phyloP scores from a whole-genome alignment of 768 basidiomycete genomes.

The Dioszegia crocea region DNA sequence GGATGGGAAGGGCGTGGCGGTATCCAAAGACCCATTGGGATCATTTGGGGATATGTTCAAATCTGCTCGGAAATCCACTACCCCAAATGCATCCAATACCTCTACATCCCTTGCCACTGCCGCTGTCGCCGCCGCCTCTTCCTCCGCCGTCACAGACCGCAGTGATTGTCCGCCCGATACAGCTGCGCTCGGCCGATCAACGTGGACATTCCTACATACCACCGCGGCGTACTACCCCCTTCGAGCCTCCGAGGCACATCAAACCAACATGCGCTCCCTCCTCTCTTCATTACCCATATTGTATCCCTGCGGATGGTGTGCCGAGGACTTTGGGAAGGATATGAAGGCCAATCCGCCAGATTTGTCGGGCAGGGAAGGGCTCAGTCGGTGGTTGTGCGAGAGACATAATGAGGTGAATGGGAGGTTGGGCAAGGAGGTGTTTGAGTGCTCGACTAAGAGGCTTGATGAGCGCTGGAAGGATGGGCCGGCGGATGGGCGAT shows the following conservation, averaged over 20 bases:
- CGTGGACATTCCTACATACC: conserved; percentile 95
- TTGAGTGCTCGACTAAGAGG: conserved; percentile 65
- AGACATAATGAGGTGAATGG: conserved; percentile 89
- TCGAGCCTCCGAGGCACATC: conserved; percentile 67
- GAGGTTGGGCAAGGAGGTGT: conserved; percentile 73
- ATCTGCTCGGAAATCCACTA: conserved; percentile 1
- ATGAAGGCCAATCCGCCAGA: conserved; percentile 68
- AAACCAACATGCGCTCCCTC: conserved; percentile 76
- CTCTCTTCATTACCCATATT: conserved; percentile 71
- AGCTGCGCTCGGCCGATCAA: conserved; percentile 81
- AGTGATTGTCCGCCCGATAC: conserved; percentile 83
- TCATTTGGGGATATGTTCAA: conserved; percentile 34
- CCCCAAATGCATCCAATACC: background rate
- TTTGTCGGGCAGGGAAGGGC: conserved; percentile 62
- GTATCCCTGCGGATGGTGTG: conserved; percentile 86
- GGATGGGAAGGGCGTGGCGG: conserved; percentile 60
- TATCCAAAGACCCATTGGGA: conserved; percentile 11
- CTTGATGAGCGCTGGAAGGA: conserved; percentile 89
- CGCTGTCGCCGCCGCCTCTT: background rate
- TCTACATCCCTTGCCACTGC: background rate
- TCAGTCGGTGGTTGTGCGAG: conserved; percentile 84
- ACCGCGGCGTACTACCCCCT: conserved; percentile 93
- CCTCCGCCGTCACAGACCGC: conserved; percentile 50
- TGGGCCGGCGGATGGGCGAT: conserved; percentile 79
- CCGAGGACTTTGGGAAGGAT: conserved; percentile 70